Evolutionary conservation across 148 eudicot genomes (phyloP).

Genomic region (Agrostemma githago): DNA sequence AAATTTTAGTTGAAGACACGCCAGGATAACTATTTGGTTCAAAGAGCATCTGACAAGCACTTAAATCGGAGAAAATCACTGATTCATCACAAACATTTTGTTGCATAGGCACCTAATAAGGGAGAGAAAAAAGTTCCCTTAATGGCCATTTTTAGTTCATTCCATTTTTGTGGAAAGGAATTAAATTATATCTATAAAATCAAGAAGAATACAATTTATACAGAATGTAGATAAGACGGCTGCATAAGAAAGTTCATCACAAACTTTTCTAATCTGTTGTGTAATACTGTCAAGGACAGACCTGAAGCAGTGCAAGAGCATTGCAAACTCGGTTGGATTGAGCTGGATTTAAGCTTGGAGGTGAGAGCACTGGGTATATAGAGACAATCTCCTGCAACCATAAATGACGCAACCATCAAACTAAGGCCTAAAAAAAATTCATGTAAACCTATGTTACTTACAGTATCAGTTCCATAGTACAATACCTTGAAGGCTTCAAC

Average conservation of each 20-base stretch:
- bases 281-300: conserved; percentile 5
- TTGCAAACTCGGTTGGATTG: conserved; percentile 96
- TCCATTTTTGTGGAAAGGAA: no score
- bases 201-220: no score
- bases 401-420: neutral
- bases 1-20: neutral
- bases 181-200: no score
- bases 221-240: no score
- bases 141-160: neutral
- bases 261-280: no score
- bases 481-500: neutral
- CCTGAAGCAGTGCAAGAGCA: conserved; percentile 96
- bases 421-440: neutral
- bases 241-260: no score
- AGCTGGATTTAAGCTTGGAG: conserved; percentile 75
- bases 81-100: neutral
- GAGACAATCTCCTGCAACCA: conserved; percentile 83
- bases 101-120: no score
- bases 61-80: neutral
- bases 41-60: neutral
- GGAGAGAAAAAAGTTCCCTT: no score
- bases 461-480: neutral
- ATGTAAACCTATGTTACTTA: neutral
- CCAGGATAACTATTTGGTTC: neutral
- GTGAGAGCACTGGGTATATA: conserved; percentile 82